Conservation (phyloP, 129 eudicot genomes). For the Daucus carota region DNA sequence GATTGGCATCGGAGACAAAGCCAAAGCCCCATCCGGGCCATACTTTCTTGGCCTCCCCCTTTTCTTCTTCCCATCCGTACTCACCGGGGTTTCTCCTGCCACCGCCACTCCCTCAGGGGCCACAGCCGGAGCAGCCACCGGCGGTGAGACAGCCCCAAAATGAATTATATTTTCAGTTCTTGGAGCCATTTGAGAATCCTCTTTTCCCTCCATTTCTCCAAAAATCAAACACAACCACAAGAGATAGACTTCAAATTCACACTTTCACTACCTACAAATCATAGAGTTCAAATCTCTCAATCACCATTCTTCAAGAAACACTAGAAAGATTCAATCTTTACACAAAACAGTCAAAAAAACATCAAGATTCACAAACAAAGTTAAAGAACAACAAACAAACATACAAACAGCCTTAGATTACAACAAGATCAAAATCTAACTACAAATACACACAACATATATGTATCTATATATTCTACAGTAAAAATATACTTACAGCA, state of each 20-base stretch:
- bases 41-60: conserved; percentile 93
- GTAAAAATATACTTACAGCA: not conserved
- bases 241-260: not conserved
- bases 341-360: not conserved
- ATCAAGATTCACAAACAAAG: not conserved
- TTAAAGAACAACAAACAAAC: not conserved
- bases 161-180: conserved; percentile 27
- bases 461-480: not conserved
- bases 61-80: conserved; percentile 48
- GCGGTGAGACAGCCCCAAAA: conserved; percentile 23
- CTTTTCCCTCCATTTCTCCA: conserved; percentile 59
- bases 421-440: not conserved
- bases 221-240: conserved; percentile 6
- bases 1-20: conserved; percentile 92
- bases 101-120: conserved; percentile 10
- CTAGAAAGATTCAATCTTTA: not conserved
- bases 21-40: conserved; percentile 44
- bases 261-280: conserved; percentile 9
- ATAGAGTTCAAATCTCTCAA: not conserved
- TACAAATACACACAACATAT: not conserved
- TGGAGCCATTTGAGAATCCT: conserved; percentile 24
- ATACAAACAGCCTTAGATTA: not conserved
- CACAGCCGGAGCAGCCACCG: conserved; percentile 6
- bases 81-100: conserved; percentile 11
- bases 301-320: not conserved